A percentile compares a stretch with the other conserved stretches of the same genome.
Evolutionary conservation across 2,329 filamentous ascomycete species (phyloP).

Genomic region (Pseudogymnoascus verrucosus): DNA sequence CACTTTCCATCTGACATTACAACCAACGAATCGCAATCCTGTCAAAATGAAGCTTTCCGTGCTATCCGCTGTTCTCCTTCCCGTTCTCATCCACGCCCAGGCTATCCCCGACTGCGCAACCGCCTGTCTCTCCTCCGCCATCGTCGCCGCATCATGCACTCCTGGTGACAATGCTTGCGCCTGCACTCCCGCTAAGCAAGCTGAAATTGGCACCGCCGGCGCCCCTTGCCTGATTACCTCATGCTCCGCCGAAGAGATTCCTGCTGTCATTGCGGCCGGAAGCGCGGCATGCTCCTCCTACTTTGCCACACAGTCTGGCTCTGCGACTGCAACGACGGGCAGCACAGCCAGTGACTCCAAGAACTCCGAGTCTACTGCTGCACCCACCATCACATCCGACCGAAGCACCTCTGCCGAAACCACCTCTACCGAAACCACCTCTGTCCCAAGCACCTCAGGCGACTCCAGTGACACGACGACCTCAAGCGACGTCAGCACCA

Average conservation of each 20-base stretch:
- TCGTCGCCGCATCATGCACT: background rate
- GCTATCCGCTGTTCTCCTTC: background rate
- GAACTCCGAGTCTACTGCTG: background rate
- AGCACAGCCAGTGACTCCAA: background rate
- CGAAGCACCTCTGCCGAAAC: background rate
- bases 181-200: background rate
- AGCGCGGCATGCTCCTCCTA: background rate
- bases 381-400: background rate
- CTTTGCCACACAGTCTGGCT: background rate
- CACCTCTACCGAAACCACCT: background rate
- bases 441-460: background rate
- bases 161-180: background rate
- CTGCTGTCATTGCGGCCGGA: background rate
- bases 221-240: background rate
- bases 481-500: background rate
- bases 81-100: constrained; percentile 1
- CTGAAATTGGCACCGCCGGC: background rate
- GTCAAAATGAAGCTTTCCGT: constrained; percentile 3
- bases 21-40: background rate
- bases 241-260: background rate
- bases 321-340: background rate
- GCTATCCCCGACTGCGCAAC: background rate
- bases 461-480: background rate
- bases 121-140: background rate
- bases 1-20: background rate